Conservation (phyloP, 129 eudicot genomes). For the Logfia minima region DNA sequence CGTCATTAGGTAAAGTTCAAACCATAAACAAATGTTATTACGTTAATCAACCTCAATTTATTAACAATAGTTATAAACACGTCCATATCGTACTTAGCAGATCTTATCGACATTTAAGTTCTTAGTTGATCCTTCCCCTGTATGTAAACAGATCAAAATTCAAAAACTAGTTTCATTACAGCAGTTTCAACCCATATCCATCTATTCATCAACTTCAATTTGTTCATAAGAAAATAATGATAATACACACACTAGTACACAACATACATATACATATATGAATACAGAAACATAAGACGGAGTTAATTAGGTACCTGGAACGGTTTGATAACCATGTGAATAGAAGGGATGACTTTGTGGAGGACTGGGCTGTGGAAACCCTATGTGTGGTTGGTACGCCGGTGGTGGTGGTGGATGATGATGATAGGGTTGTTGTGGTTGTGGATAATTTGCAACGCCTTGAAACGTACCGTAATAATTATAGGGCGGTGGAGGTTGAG, state of each 20-base stretch:
- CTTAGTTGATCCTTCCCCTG: too few species aligned
- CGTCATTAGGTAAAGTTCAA: not conserved
- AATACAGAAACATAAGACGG: not conserved
- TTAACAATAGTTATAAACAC: not conserved
- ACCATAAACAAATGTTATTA: not conserved
- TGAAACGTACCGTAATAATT: conserved; percentile 80
- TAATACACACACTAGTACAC: too few species aligned
- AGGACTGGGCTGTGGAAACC: conserved; percentile 71
- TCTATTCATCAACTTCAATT: not conserved
- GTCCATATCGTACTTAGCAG: too few species aligned
- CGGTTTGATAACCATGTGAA: conserved; percentile 65
- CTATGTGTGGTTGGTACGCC: conserved; percentile 50
- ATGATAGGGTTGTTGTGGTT: conserved; percentile 42
- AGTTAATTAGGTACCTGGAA: conserved; percentile 47
- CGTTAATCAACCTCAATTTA: not conserved
- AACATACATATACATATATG: not conserved
- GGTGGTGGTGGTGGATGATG: conserved; percentile 46
- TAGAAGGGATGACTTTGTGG: conserved; percentile 45
- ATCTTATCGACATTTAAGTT: too few species aligned
- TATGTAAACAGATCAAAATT: too few species aligned
- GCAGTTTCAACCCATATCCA: not conserved
- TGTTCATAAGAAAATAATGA: too few species aligned
- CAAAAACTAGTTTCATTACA: too few species aligned
- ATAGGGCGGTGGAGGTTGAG: conserved; percentile 42
- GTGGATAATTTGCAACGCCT: conserved; percentile 58